phyloP scores from a whole-genome alignment of 169 alveolate genomes.

The Neospora caninum region DNA sequence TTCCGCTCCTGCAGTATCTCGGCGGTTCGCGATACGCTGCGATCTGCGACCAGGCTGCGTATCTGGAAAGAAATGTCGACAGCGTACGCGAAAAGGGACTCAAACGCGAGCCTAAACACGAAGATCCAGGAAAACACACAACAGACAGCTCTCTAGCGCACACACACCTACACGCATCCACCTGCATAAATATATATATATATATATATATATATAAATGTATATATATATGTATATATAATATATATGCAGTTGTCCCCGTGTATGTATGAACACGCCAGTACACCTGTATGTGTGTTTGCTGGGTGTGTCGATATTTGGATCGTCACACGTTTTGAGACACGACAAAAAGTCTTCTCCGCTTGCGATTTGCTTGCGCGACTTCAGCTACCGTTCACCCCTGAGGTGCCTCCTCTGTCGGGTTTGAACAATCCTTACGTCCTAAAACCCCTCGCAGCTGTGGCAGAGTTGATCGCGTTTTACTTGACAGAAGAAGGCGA shows the following conservation, averaged over 20 bases:
- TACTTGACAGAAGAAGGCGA: not conserved
- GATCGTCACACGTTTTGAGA: too few relatives aligned
- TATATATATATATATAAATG: too few relatives aligned
- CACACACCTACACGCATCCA: too few relatives aligned
- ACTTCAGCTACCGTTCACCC: not conserved
- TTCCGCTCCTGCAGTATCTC: slow-evolving; percentile 48
- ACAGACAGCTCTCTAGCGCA: too few relatives aligned
- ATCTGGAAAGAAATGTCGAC: not conserved
- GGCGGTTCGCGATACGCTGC: slow-evolving; percentile 48
- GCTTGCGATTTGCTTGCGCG: not conserved
- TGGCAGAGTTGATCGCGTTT: not conserved
- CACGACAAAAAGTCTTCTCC: too few relatives aligned
- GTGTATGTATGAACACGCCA: not conserved
- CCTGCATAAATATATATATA: too few relatives aligned
- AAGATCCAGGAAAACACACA: too few relatives aligned
- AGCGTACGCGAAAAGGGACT: not conserved
- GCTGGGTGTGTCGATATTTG: too few relatives aligned
- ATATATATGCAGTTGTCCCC: too few relatives aligned
- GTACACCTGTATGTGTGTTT: not conserved
- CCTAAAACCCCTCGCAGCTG: not conserved
- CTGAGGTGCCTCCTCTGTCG: slow-evolving; percentile 16
- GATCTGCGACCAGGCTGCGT: slow-evolving; percentile 58
- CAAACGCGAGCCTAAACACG: too few relatives aligned
- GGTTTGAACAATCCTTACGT: not conserved
- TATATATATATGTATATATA: not conserved